Evolutionary conservation across 331 rosid genomes (phyloP).

Genomic region (Malus hybrid): DNA sequence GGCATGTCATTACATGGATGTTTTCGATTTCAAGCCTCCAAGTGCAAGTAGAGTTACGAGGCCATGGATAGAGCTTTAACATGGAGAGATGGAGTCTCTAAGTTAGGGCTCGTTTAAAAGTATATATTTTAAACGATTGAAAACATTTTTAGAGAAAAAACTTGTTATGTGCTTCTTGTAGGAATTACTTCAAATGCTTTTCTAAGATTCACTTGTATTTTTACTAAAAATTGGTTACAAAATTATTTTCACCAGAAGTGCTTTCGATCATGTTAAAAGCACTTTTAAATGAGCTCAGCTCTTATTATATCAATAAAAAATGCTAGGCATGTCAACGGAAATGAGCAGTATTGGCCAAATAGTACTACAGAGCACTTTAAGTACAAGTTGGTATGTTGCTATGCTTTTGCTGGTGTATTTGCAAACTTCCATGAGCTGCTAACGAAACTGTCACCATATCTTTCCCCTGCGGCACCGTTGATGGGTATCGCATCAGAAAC

Average conservation of each 20-base stretch:
- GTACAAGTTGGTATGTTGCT: background rate
- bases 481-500: slow-evolving; percentile 43
- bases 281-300: too few relatives aligned
- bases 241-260: too few relatives aligned
- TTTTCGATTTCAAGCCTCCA: background rate
- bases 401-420: slow-evolving; percentile 19
- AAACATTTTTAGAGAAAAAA: too few relatives aligned
- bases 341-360: background rate
- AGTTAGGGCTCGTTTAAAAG: too few relatives aligned
- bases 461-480: slow-evolving; percentile 38
- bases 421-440: slow-evolving; percentile 53
- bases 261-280: too few relatives aligned
- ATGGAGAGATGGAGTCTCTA: background rate
- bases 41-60: background rate
- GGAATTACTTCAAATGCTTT: too few relatives aligned
- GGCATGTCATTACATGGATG: background rate
- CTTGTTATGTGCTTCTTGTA: too few relatives aligned
- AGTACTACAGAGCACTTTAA: too few relatives aligned
- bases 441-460: background rate
- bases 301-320: too few relatives aligned
- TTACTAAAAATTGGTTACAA: too few relatives aligned
- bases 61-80: background rate
- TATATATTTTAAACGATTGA: too few relatives aligned
- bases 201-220: too few relatives aligned
- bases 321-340: background rate